A percentile compares a stretch with the other conserved stretches of the same genome.
Evolutionary conservation across 2,329 filamentous ascomycete genomes (phyloP).

Genomic region (Fusarium begoniae): DNA sequence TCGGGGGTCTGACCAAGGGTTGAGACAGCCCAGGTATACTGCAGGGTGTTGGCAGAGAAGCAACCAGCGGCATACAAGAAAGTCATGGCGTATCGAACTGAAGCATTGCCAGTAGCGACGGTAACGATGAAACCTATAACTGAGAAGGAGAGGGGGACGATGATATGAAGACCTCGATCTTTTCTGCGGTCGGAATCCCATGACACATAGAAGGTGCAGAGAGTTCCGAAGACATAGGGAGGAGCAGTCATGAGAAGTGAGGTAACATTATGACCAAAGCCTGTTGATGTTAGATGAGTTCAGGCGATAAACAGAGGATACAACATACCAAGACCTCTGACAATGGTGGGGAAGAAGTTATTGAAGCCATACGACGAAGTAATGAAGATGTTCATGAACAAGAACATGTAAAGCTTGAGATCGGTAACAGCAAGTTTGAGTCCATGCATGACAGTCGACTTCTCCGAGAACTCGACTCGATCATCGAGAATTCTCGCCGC

Average conservation of each 20-base stretch:
- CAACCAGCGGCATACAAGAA: slow-evolving; percentile 37
- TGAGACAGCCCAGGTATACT: slow-evolving; percentile 49
- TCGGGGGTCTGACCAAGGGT: slow-evolving; percentile 49
- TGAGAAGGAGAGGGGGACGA: slow-evolving; percentile 62
- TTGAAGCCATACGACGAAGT: slow-evolving; percentile 46
- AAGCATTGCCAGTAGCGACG: slow-evolving; percentile 58
- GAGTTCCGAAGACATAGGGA: slow-evolving; percentile 63
- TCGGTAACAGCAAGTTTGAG: slow-evolving; percentile 32
- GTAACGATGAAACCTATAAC: slow-evolving; percentile 67
- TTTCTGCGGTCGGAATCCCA: slow-evolving; percentile 69
- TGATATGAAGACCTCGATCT: slow-evolving; percentile 70
- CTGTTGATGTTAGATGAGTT: neutral
- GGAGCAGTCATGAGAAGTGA: slow-evolving; percentile 66
- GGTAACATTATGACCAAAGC: slow-evolving; percentile 59
- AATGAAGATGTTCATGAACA: slow-evolving; percentile 36
- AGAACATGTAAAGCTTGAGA: slow-evolving; percentile 35
- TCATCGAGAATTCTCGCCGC: slow-evolving; percentile 25
- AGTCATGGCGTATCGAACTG: slow-evolving; percentile 36
- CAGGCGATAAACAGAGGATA: fast-evolving
- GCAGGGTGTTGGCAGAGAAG: slow-evolving; percentile 46
- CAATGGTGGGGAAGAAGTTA: slow-evolving; percentile 58
- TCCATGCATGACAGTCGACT: slow-evolving; percentile 26
- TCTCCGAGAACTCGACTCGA: slow-evolving; percentile 24
- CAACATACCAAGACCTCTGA: slow-evolving; percentile 60
- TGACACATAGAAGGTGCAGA: slow-evolving; percentile 66